Evolutionary conservation across 345 rosid genomes (phyloP), one percentile per base, ranked within the genome.

Genomic region (Turnera subulata): DNA sequence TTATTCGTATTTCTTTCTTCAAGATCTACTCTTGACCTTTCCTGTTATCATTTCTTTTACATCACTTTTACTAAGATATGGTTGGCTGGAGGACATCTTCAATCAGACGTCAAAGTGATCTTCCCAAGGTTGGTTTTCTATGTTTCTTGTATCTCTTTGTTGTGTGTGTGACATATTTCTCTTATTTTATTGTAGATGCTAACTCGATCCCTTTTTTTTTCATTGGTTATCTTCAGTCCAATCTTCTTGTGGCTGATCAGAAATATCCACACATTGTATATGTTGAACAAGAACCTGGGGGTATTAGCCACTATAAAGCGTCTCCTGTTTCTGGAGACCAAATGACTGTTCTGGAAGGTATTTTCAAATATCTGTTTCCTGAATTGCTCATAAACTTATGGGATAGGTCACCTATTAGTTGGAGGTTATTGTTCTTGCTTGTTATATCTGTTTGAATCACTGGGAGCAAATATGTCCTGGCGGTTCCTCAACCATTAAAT

Each of bases 81-180:
- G 98, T 88, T 4, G 98, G 98, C 23, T 88, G 98, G 98, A 79
- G 98, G 55, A 85, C 98, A 59, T 81, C 98, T n/a, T 91, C 96
- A 35, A 65, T 91, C 14, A 63, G 95, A 38, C 85, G 52, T 49
- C 65, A 39, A 47, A 62, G 42, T 46, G 83, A 88, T 73, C 94
- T 91, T 59, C 98, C 96, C 54, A 80, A 81, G 92, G 96, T 86
- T 65, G 21, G 9, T 37, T 44, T 24, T 21, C 17, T 20, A 21
- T 23, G 55, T 37, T 23, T 24, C 49, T 49, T 63, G 32, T 25
- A 23, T 51, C 25, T 46, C 40, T 48, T 2, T 53, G 67, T 70
- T 74, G 4, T 16, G 19, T 16, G 19, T 9, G 14, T 22, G 13
- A 49, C 51, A 16, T 20, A 22, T 53, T 67, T 44, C 13, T 33